These are phyloP conservation scores for Russula sp. DNA, from an alignment of 768 basidiomycete genomes.

Conservation along the genomic window DNA sequence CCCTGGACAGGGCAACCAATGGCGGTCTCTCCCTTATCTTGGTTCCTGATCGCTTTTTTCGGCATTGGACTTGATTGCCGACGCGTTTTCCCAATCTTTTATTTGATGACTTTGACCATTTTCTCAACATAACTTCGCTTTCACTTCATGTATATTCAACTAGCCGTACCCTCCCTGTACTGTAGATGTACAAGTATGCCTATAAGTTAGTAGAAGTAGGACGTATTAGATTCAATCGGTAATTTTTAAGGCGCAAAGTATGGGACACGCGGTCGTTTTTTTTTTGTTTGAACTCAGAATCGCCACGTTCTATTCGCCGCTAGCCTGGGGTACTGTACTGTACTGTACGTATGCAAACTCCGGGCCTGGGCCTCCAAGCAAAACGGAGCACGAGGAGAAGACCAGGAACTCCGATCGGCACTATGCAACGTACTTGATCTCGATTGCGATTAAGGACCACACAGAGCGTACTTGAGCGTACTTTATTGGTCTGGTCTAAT, in stretches of 20 bases:
- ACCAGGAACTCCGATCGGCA: too few species aligned
- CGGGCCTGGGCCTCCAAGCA: too few species aligned
- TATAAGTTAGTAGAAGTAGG: neutral
- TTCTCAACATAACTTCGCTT: neutral
- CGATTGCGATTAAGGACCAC: too few species aligned
- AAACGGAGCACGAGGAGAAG: too few species aligned
- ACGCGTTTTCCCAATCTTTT: neutral
- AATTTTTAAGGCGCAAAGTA: neutral
- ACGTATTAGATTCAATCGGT: neutral
- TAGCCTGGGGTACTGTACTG: too few species aligned
- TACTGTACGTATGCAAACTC: too few species aligned
- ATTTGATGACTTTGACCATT: neutral
- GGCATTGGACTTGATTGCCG: constrained; percentile 10
- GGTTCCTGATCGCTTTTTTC: neutral
- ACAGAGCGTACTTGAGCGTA: too few species aligned
- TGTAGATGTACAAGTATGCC: neutral
- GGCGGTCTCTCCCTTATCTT: neutral
- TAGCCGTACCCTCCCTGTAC: neutral
- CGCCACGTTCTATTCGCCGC: neutral
- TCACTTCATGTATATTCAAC: neutral
- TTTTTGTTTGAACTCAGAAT: neutral
- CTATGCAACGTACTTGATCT: too few species aligned
- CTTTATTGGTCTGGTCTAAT: too few species aligned
- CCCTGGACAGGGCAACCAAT: neutral
- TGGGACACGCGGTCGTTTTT: constrained; percentile 2